phyloP scores from a whole-genome alignment of 2,329 filamentous ascomycete species.

The Apiospora arundinis region DNA sequence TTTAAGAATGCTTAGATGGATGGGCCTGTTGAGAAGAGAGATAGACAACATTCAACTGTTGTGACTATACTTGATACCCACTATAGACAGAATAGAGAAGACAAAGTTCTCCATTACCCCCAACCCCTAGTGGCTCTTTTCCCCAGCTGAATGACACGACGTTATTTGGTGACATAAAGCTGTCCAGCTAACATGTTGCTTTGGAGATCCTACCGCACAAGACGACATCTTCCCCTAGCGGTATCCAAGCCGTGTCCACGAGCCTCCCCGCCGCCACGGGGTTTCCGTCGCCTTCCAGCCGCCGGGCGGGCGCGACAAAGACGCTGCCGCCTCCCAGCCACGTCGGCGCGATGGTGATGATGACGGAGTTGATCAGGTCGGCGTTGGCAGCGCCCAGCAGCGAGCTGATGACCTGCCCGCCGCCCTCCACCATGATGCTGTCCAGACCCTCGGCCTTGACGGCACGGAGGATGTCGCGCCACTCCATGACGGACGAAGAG shows the following conservation, averaged over 20 bases:
- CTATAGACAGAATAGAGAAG: neutral
- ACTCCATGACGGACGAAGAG: slow-evolving; percentile 44
- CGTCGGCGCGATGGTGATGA: slow-evolving; percentile 87
- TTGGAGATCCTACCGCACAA: slow-evolving; percentile 67
- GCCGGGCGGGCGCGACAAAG: slow-evolving; percentile 73
- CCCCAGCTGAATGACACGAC: neutral
- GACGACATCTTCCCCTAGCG: slow-evolving; percentile 83
- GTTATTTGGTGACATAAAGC: no score
- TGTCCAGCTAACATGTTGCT: no score
- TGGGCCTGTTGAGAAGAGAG: neutral
- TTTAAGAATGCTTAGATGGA: neutral
- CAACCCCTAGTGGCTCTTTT: no score
- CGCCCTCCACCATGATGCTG: slow-evolving; percentile 93
- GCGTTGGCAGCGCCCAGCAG: slow-evolving; percentile 70
- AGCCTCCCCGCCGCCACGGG: slow-evolving; percentile 69
- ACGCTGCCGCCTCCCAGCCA: slow-evolving; percentile 89
- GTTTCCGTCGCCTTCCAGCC: slow-evolving; percentile 54
- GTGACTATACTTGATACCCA: neutral
- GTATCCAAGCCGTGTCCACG: slow-evolving; percentile 72
- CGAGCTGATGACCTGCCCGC: slow-evolving; percentile 81
- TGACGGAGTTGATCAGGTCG: slow-evolving; percentile 74
- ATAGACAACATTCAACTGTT: slow-evolving; percentile 15
- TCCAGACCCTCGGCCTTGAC: slow-evolving; percentile 66
- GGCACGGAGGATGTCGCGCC: slow-evolving; percentile 67
- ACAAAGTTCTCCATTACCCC: neutral